Evolutionary conservation across 2,329 filamentous ascomycete genomes (phyloP).

Genomic region (Pseudogymnoascus sp.): DNA sequence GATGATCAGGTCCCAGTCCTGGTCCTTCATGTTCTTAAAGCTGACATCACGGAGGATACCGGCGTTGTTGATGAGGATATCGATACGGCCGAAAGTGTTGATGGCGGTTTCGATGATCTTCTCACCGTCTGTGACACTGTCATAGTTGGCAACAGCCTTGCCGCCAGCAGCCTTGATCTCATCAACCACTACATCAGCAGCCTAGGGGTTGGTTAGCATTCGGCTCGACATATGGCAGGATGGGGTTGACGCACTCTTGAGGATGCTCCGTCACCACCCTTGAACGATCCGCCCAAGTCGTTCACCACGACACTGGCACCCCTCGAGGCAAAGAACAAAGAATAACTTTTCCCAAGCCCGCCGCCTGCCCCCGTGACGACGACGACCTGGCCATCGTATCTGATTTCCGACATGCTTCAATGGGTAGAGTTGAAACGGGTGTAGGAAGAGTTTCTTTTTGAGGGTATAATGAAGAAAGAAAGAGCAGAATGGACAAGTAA

Average conservation of each 20-base stretch:
- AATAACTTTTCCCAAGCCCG: conserved; percentile 74
- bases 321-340: conserved; percentile 78
- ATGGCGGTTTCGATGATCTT: conserved; percentile 88
- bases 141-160: conserved; percentile 96
- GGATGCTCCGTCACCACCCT: conserved; percentile 71
- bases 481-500: conserved; percentile 6
- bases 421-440: conserved; percentile 2
- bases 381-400: conserved; percentile 81
- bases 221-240: background rate
- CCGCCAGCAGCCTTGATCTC: conserved; percentile 82
- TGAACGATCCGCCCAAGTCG: conserved; percentile 86
- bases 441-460: background rate
- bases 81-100: conserved; percentile 73
- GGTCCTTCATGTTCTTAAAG: conserved; percentile 98
- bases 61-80: conserved; percentile 95
- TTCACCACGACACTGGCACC: conserved; percentile 96
- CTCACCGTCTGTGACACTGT: conserved; percentile 87
- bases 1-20: conserved; percentile 93
- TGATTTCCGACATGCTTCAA: conserved; percentile 49
- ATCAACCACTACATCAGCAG: conserved; percentile 72
- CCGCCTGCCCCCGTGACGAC: conserved; percentile 82
- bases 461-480: conserved; percentile 7
- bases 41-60: conserved; percentile 85
- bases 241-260: conserved; percentile 57
- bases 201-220: conserved; percentile 37